These are phyloP conservation scores for Arthroderma sp. DNA, from an alignment of 2,329 filamentous ascomycete genomes.

Conservation along the genomic window DNA sequence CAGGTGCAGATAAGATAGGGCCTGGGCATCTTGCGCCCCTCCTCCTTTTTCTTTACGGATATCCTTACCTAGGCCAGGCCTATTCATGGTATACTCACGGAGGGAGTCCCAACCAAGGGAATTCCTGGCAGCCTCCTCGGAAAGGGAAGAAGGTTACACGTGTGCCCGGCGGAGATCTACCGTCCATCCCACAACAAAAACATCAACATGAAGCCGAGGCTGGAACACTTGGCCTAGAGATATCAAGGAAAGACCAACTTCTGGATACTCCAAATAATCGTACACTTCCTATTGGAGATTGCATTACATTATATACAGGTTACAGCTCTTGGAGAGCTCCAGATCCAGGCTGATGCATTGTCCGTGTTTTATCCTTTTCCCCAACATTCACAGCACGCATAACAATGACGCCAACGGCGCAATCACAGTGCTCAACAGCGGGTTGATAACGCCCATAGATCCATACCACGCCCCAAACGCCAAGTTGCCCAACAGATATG, in stretches of 20 bases:
- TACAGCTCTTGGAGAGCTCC: too few relatives aligned
- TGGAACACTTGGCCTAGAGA: too few relatives aligned
- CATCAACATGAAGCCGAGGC: too few relatives aligned
- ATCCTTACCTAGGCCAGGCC: too few relatives aligned
- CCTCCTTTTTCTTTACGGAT: too few relatives aligned
- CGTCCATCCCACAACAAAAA: background rate
- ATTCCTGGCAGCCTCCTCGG: background rate
- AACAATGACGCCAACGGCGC: background rate
- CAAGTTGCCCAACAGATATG: conserved; percentile 1
- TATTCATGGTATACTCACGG: too few relatives aligned
- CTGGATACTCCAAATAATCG: background rate
- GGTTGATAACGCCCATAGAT: background rate
- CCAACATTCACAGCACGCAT: background rate
- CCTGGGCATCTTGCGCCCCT: too few relatives aligned
- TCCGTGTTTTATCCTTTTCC: too few relatives aligned
- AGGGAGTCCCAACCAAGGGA: too few relatives aligned
- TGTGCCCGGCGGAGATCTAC: background rate
- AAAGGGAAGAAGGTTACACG: background rate
- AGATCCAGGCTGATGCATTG: background rate
- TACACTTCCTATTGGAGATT: background rate
- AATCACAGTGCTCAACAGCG: background rate
- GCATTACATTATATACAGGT: background rate
- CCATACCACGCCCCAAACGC: background rate
- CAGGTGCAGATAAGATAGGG: background rate
- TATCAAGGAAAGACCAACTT: background rate